These are phyloP conservation scores for Nannizzia gypsea DNA, from an alignment of 2,329 filamentous ascomycete species.

Conservation along the genomic window DNA sequence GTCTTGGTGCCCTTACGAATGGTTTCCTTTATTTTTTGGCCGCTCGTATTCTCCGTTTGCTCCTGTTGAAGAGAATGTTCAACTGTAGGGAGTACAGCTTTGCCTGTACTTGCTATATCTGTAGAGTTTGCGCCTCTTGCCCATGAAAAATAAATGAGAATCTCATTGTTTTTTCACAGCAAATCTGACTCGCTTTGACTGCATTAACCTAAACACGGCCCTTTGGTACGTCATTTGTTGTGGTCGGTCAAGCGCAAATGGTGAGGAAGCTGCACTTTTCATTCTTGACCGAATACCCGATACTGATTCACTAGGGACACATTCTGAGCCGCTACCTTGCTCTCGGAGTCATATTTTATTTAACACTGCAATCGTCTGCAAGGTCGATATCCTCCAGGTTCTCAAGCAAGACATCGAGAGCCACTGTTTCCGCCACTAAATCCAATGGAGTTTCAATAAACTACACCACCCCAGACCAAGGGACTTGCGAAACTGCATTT, in stretches of 20 bases:
- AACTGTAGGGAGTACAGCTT: no score
- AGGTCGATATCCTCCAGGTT: not conserved
- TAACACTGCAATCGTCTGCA: not conserved
- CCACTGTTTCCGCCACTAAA: not conserved
- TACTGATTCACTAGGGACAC: not conserved
- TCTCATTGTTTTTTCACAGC: not conserved
- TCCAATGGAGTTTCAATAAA: not conserved
- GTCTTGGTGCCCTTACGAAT: no score
- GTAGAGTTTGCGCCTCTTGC: not conserved
- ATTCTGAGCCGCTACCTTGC: not conserved
- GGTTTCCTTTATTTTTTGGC: no score
- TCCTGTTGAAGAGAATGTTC: no score
- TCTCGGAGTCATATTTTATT: not conserved
- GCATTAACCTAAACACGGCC: not conserved
- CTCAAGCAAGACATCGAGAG: not conserved
- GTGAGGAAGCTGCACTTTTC: not conserved
- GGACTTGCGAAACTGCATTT: slow-evolving; percentile 45
- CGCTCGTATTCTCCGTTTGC: no score
- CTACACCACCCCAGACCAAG: not conserved
- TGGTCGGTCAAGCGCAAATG: not conserved
- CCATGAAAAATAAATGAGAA: not conserved
- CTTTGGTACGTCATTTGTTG: not conserved
- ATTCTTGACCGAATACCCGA: not conserved
- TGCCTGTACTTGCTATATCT: no score
- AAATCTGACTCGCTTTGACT: not conserved